A percentile compares a stretch with the other conserved stretches of the same genome.
These are phyloP conservation scores for Neurospora tetrasperma DNA, from an alignment of 495 filamentous ascomycete species.

Conservation along the genomic window DNA sequence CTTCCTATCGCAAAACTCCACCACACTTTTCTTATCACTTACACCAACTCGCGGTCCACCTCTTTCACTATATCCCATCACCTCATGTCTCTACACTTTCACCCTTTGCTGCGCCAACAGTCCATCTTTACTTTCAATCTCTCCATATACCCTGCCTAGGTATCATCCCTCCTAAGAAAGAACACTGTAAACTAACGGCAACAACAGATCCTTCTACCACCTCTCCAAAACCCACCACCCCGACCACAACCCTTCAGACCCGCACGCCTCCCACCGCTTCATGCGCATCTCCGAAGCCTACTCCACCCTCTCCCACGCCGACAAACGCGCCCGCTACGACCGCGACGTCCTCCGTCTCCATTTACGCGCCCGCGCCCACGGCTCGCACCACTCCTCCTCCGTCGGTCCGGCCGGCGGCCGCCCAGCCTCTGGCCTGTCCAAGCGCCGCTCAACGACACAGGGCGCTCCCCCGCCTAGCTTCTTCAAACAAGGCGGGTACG, in stretches of 20 bases:
- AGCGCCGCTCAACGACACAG: conserved; percentile 61
- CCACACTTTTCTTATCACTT: not conserved
- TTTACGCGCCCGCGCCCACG: conserved; percentile 20
- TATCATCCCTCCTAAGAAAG: no score
- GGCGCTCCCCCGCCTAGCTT: conserved; percentile 84
- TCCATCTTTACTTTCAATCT: no score
- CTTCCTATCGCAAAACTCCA: not conserved
- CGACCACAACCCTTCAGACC: conserved; percentile 74
- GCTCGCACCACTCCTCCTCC: conserved; percentile 39
- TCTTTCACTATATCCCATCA: not conserved
- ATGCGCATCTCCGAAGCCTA: conserved; percentile 82
- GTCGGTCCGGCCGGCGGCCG: conserved; percentile 51
- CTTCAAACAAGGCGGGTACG: conserved; percentile 69
- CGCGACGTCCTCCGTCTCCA: conserved; percentile 44
- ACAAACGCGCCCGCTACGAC: conserved; percentile 73
- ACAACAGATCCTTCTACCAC: conserved; percentile 67
- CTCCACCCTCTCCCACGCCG: conserved; percentile 56
- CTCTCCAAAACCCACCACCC: conserved; percentile 92
- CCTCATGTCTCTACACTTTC: no score
- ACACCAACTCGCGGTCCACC: not conserved
- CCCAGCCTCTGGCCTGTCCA: conserved; percentile 71
- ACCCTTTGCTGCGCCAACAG: no score
- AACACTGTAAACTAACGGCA: not conserved
- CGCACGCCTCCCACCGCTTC: conserved; percentile 65
- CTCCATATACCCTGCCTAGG: no score